Percentiles rank a stretch among this genome's conserved stretches.
Evolutionary conservation across 208 protist species (phyloP).

Genomic region (Trypanosoma avium): DNA sequence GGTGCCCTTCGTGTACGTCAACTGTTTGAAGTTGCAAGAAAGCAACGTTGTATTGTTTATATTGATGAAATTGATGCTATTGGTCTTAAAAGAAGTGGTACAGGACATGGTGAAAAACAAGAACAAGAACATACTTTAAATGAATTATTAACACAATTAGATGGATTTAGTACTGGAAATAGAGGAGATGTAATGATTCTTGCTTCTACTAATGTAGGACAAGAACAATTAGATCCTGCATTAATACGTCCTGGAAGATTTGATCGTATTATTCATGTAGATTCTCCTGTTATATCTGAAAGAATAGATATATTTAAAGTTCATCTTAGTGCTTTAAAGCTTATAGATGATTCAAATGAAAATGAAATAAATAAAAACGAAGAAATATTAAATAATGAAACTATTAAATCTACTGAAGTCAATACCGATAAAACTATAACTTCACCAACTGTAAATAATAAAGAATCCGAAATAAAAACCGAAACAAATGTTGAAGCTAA

Average conservation of each 20-base stretch:
- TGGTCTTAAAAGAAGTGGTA: slow-evolving; percentile 75
- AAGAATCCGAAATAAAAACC: neutral
- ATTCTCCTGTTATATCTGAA: slow-evolving; percentile 91
- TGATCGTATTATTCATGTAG: slow-evolving; percentile 94
- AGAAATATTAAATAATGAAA: neutral
- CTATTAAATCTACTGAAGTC: neutral
- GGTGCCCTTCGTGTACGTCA: slow-evolving; percentile 93
- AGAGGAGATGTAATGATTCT: slow-evolving; percentile 92
- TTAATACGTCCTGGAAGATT: slow-evolving; percentile 93
- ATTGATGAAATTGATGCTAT: slow-evolving; percentile 99
- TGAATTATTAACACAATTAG: slow-evolving; percentile 96
- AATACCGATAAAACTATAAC: neutral
- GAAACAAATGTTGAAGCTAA: neutral
- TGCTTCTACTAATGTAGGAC: slow-evolving; percentile 95
- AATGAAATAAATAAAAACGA: neutral
- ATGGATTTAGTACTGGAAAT: slow-evolving; percentile 89
- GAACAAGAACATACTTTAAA: slow-evolving; percentile 98
- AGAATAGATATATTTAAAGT: slow-evolving; percentile 96
- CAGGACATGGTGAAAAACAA: slow-evolving; percentile 80
- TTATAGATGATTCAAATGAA: slow-evolving; percentile 29
- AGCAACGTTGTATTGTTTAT: slow-evolving; percentile 96
- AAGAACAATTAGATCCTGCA: slow-evolving; percentile 90
- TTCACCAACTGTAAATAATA: too few species aligned
- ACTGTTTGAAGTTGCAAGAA: slow-evolving; percentile 92
- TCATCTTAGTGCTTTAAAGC: slow-evolving; percentile 86